Evolutionary conservation across 2,329 filamentous ascomycete genomes (phyloP).

Genomic region (Sclerotinia sclerotiorum): DNA sequence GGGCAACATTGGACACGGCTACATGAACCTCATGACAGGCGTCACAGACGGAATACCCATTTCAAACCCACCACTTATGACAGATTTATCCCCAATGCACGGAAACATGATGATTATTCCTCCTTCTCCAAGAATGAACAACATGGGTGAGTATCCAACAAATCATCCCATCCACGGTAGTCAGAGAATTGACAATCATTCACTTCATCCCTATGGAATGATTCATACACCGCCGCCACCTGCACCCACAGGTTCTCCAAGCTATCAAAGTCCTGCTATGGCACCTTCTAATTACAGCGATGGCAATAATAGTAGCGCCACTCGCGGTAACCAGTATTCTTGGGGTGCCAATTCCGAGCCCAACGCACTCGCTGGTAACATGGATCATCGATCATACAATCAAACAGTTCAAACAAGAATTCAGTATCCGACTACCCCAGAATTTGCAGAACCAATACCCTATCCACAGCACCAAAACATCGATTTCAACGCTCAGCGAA

Average conservation of each 20-base stretch:
- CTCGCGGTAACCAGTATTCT: neutral
- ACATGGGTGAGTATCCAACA: conserved; percentile 1
- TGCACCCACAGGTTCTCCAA: neutral
- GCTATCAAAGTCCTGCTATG: neutral
- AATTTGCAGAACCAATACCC: neutral
- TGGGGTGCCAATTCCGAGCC: neutral
- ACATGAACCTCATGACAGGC: conserved; percentile 13
- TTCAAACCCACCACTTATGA: neutral
- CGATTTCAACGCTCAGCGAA: neutral
- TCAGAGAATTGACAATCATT: neutral
- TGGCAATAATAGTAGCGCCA: neutral
- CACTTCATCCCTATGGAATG: neutral
- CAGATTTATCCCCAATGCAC: neutral
- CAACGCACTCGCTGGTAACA: neutral
- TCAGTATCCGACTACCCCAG: neutral
- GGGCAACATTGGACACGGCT: neutral
- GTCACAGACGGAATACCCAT: neutral
- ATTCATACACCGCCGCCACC: neutral
- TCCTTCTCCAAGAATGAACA: neutral
- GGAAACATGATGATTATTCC: conserved; percentile 9
- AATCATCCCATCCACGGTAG: neutral
- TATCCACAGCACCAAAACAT: neutral
- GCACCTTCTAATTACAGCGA: neutral
- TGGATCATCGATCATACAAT: neutral
- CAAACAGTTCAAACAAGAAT: neutral